phyloP scores from a whole-genome alignment of 202 grass and related monocot genomes.

The Schoenoplectus tabernaemontani region DNA sequence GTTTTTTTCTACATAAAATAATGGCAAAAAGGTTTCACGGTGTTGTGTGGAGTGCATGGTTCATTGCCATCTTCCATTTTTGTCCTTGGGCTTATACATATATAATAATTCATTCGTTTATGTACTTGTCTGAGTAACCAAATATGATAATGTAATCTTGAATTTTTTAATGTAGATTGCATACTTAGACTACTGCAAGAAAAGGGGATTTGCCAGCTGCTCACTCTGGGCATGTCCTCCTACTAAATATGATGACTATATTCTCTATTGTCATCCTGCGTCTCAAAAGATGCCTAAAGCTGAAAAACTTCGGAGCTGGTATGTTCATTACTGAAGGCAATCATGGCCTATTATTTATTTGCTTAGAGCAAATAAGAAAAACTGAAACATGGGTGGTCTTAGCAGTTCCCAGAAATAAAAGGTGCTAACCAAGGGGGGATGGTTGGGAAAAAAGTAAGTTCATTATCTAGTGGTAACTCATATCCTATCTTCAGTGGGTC shows the following conservation, averaged over 20 bases:
- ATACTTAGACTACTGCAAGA: constrained; percentile 91
- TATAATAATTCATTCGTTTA: neutral
- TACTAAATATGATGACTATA: constrained; percentile 86
- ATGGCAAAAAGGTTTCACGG: neutral
- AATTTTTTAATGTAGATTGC: constrained; percentile 49
- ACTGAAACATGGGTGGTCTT: neutral
- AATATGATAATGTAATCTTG: neutral
- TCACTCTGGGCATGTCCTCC: constrained; percentile 97
- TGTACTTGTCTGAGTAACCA: neutral
- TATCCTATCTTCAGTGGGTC: neutral
- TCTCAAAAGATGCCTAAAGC: constrained; percentile 88
- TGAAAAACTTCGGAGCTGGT: constrained; percentile 91
- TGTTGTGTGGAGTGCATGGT: neutral
- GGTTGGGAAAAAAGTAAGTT: neutral
- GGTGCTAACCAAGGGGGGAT: neutral
- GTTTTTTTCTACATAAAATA: neutral
- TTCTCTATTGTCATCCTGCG: constrained; percentile 92
- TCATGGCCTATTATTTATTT: neutral
- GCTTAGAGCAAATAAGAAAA: neutral
- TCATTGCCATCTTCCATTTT: neutral
- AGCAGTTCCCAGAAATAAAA: neutral
- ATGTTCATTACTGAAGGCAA: constrained; percentile 18
- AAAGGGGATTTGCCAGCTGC: constrained; percentile 78
- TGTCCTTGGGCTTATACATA: neutral
- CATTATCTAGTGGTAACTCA: neutral